A percentile compares a stretch with the other conserved stretches of the same genome.
Conservation (phyloP, 352 stramenopile species). For the Pythium dissimile region DNA sequence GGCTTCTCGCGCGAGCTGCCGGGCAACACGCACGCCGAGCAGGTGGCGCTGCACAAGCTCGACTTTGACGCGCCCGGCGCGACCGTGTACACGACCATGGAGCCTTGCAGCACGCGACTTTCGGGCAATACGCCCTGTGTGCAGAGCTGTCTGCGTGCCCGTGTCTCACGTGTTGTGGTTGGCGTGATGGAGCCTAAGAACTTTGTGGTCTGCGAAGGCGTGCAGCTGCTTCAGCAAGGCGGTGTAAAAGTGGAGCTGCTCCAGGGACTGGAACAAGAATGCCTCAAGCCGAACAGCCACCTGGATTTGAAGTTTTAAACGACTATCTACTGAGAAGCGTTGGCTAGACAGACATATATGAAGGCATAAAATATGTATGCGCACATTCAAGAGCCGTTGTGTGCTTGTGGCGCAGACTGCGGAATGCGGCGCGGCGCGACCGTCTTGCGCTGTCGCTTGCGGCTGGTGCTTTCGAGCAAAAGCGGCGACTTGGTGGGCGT, state of each 20-base stretch:
- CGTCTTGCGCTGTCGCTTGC: constrained; percentile 59
- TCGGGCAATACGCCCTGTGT: constrained; percentile 84
- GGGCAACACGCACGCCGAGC: constrained; percentile 88
- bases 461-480: constrained; percentile 20
- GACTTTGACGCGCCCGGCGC: constrained; percentile 52
- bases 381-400: background rate
- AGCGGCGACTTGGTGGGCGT: constrained; percentile 11
- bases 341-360: too few relatives aligned
- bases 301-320: constrained; percentile 56
- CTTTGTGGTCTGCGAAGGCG: constrained; percentile 84
- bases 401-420: constrained; percentile 15
- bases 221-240: constrained; percentile 60
- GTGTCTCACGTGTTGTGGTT: constrained; percentile 70
- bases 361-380: too few relatives aligned
- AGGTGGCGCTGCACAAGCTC: constrained; percentile 83
- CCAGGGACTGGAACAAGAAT: constrained; percentile 66
- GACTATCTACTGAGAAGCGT: background rate
- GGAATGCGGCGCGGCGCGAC: constrained; percentile 44
- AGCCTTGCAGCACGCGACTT: constrained; percentile 85
- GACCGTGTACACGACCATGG: constrained; percentile 90
- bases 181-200: constrained; percentile 85
- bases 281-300: constrained; percentile 69
- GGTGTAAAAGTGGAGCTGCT: constrained; percentile 73
- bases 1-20: constrained; percentile 84
- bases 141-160: constrained; percentile 66